Evolutionary conservation across 129 eudicot genomes (phyloP), one percentile per base, ranked within the genome.

Genomic region (Kitagawia praeruptora): DNA sequence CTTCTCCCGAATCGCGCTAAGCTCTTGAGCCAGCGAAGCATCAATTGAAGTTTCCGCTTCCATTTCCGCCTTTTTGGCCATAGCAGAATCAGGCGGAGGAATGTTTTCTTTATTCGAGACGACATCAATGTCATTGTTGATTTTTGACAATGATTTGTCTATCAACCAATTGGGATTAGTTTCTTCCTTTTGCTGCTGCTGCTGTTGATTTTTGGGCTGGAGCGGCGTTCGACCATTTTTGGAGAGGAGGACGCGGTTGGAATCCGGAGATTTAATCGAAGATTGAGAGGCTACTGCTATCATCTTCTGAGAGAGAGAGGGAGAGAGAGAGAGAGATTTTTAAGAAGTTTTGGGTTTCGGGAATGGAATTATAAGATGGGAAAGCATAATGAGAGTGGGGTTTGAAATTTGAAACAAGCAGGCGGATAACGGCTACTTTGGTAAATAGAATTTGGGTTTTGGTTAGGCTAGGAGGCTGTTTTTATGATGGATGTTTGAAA

Each of bases 21-120:
- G 87, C 78, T 93, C 98, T 39, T 93, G 93, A 13, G 97, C 98
- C 12, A 93, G 79, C 11, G 98, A 91, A 2, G 85, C 88, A 63
- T 89, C 98, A 25, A 66, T 15, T 27, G 89, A 77, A 1, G 88
- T 80, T 76, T 88, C 92, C 31, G 85, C 81, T 42, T 46, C n/a
- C 0, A 27, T 14, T 40, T 45, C 21, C 12, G 1, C 31, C 38
- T 14, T 74, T 9, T 13, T 74, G 21, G 28, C 31, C 70, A 77
- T 82, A 3, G 80, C 61, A 13, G 84, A 80, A 79, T 75, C 64
- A 56, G 84, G 78, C 47, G 63, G 25, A 14, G 70, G 76, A 34
- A 77, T 76, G 37, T 93, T 91, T 80, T 93, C 96, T 75, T 93
- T 93, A 88, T 93, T 86, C 19, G 85, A 67, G 77, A 85, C 77